Base-by-base conservation (phyloP, 768 basidiomycete species). In the Leucocoprinus birnbaumii region DNA sequence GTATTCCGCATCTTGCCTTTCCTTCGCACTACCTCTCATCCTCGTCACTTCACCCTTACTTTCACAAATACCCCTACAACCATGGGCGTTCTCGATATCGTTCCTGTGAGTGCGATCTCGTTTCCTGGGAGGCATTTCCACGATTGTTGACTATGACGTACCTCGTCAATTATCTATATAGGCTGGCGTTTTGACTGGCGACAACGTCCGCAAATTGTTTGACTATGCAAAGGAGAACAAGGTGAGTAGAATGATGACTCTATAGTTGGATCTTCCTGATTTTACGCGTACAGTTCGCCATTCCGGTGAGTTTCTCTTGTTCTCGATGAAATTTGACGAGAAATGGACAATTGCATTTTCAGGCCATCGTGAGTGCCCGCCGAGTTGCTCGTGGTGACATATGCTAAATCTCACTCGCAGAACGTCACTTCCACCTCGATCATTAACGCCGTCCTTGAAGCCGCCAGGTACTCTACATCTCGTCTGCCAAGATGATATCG, bases 381-480 rank as follows among this genome's bases (percentile, higher is more conserved):
- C n/a, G 22, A 56, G 41, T 19, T 8, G 37, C 34, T 58, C 41
- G 44, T 49, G 52, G 43, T 56, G 53, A 51, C 47, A 45, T 54
- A 57, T 58, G 42, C 18, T 49, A 51, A 51, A 48, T 31, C 31
- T 10, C n/a, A n/a, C 54, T 21, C 22, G 22, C 63, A 97, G 94
- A 99, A 99, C 67, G 88, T 93, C 44, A 98, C 97, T 43, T 98
- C 96, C 16, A 95, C 96, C 10, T 99, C 96, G 26, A 87, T 86
- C 37, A 94, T 87, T 51, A 96, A 98, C 70, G 93, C 95, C 53
- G 89, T 86, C 56, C 86, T 99, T 59, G 96, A 99, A 75, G 96
- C 94, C 55, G 96, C 96, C 48, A 86, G 94, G 91, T 91, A 63
- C 45, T 65, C 57, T 18, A 22, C 26, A 58, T 56, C 41, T 60